These are phyloP conservation scores for Alloteropsis semialata DNA, from an alignment of 176 grass and related monocot species.

Conservation along the genomic window DNA sequence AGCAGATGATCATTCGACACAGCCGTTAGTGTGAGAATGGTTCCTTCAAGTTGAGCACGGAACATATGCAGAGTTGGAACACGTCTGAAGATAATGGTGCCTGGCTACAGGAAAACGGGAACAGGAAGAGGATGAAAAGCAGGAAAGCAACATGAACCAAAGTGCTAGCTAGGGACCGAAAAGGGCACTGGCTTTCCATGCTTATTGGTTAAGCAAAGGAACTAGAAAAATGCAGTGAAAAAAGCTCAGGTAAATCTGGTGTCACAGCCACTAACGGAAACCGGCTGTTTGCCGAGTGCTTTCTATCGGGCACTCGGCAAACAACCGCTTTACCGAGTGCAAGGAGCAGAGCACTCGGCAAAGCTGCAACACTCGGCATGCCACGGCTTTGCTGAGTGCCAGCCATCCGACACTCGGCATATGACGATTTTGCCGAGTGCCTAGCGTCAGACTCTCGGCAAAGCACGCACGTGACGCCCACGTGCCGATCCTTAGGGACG, in stretches of 20 bases:
- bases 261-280: too few relatives aligned
- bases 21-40: background rate
- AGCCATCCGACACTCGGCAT: too few relatives aligned
- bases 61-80: background rate
- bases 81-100: background rate
- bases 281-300: too few relatives aligned
- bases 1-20: background rate
- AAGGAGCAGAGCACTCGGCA: too few relatives aligned
- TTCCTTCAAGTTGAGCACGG: slow-evolving; percentile 14
- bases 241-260: background rate
- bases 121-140: background rate
- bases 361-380: too few relatives aligned
- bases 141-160: background rate
- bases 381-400: too few relatives aligned
- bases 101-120: background rate
- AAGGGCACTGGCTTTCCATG: background rate
- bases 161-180: background rate
- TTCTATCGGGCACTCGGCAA: too few relatives aligned
- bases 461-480: too few relatives aligned
- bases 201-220: background rate
- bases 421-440: too few relatives aligned
- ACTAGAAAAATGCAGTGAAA: background rate
- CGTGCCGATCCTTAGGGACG: too few relatives aligned
- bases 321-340: too few relatives aligned
- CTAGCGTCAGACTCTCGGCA: too few relatives aligned